Percentiles rank a stretch among this genome's conserved stretches.
These are phyloP conservation scores for Fusarium pseudocircinatum DNA, from an alignment of 2,329 filamentous ascomycete species.

Conservation along the genomic window DNA sequence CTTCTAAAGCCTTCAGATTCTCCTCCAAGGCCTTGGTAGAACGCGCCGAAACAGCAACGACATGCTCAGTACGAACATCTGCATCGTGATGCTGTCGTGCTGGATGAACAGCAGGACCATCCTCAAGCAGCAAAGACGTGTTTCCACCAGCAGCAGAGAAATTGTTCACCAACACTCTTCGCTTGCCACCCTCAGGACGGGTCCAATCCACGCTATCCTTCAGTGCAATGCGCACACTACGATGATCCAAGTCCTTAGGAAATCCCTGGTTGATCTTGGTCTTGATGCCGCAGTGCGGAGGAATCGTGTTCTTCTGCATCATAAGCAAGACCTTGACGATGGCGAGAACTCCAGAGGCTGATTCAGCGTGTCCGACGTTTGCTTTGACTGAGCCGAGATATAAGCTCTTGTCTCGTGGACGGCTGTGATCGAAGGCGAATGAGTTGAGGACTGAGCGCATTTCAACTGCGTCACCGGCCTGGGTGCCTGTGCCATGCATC, in stretches of 20 bases:
- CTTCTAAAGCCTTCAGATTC: background rate
- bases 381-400: slow-evolving; percentile 72
- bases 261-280: background rate
- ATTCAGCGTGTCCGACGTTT: slow-evolving; percentile 67
- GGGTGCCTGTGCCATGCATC: slow-evolving; percentile 91
- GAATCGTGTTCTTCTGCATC: background rate
- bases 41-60: background rate
- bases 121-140: background rate
- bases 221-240: background rate
- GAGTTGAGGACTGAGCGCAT: slow-evolving; percentile 78
- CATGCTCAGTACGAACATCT: background rate
- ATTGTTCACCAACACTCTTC: background rate
- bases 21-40: background rate
- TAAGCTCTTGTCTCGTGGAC: slow-evolving; percentile 59
- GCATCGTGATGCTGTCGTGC: background rate
- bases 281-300: slow-evolving; percentile 37
- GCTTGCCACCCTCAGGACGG: background rate
- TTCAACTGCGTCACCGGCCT: slow-evolving; percentile 85
- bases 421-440: slow-evolving; percentile 60
- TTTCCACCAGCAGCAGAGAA: slow-evolving; percentile 3
- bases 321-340: background rate
- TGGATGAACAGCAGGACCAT: background rate
- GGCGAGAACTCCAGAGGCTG: background rate
- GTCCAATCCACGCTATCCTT: background rate
- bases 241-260: background rate